Evolutionary conservation across 2,329 filamentous ascomycete genomes (phyloP).

Genomic region (Pseudogymnoascus sp.): DNA sequence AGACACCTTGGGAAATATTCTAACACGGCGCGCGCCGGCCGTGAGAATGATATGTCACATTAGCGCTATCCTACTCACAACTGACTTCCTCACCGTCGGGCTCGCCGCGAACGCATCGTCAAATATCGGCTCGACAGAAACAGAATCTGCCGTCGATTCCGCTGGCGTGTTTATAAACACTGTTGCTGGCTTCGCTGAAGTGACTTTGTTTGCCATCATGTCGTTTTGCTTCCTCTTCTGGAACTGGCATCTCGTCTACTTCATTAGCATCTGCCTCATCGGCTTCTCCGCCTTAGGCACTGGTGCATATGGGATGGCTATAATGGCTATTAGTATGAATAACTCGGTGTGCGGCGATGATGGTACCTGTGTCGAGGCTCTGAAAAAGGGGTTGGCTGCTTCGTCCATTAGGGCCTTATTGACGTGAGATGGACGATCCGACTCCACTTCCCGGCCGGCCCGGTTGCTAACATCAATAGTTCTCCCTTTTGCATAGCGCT

Average conservation of each 20-base stretch:
- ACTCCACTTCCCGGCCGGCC: background rate
- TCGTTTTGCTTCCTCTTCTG: constrained; percentile 2
- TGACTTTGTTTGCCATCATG: background rate
- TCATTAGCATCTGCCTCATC: background rate
- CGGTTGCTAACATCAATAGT: background rate
- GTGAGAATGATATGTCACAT: constrained; percentile 3
- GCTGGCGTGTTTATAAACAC: background rate
- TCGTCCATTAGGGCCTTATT: background rate
- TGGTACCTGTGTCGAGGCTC: background rate
- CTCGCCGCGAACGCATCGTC: background rate
- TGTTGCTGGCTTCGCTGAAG: background rate
- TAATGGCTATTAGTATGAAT: constrained; percentile 6
- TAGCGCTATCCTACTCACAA: background rate
- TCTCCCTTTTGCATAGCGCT: background rate
- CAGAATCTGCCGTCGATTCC: background rate
- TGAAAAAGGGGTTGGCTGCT: constrained; percentile 1
- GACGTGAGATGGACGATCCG: background rate
- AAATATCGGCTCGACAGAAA: background rate
- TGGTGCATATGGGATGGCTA: constrained; percentile 4
- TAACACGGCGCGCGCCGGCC: background rate
- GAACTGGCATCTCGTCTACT: constrained; percentile 5
- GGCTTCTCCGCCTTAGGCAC: constrained; percentile 1
- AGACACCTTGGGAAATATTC: background rate
- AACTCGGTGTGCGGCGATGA: background rate
- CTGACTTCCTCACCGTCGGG: background rate